Base-by-base conservation (phyloP, 2,329 filamentous ascomycete species). In the Cordyceps militaris region DNA sequence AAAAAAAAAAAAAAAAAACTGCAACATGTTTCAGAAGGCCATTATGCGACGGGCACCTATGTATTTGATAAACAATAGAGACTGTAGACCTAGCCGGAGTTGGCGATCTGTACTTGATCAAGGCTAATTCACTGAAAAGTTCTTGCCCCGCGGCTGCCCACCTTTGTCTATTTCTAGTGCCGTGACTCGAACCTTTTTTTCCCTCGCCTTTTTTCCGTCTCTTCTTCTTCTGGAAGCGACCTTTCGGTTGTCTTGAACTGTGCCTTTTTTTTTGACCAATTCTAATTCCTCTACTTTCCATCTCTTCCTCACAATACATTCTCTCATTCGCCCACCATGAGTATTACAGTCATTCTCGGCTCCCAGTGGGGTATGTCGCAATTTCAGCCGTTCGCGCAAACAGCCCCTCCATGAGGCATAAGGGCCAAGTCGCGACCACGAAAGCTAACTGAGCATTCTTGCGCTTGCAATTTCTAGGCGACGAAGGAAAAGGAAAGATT, bases 361-460 rank as follows among this genome's bases (percentile, higher is more conserved):
- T 63, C 70, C 61, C 71, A 73, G 67, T 73, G 70, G 70, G 71
- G 71, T 72, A 66, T 61, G 69, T 68, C 56, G 44, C 34, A 23
- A n/a, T n/a, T 47, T 26, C 44, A 52, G 4, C 21, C 19, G 24
- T 42, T 4, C 11, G 42, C 21, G 28, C 10, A 30, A 11, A 19
- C n/a, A 30, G 24, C 24, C 43, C 43, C 43, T 19, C 43, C 4
- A 28, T 14, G 24, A 30, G 43, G 28, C 28, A 32, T 5, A 10
- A 6, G 43, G 14, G 43, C 7, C 16, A 5, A 21, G 43, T 28
- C 14, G 43, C 43, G 10, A 47, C 16, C 3, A 47, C 43, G 43
- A 30, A 21, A 19, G 21, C 47, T 34, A 21, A 49, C 47, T 14
- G 19, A n/a, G n/a, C n/a, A n/a, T n/a, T n/a, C n/a, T 24, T 23